Percentiles rank a stretch among this genome's conserved stretches.
Evolutionary conservation across 106 monocot genomes (phyloP).

Genomic region (Gastrodia elata): DNA sequence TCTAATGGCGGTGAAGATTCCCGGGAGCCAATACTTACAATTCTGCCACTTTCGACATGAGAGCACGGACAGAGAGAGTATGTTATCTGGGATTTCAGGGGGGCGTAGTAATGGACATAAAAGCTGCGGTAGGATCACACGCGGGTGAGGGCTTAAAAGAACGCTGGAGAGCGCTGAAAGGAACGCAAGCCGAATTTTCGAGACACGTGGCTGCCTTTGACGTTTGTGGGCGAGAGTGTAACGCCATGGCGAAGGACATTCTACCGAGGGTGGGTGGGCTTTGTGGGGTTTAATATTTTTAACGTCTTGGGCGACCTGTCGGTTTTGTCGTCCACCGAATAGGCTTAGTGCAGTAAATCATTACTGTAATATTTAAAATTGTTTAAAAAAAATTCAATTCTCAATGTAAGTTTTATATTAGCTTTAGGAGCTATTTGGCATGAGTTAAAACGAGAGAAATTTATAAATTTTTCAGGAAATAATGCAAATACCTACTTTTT

Average conservation of each 20-base stretch:
- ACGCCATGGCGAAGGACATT: neutral
- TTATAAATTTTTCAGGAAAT: too few species aligned
- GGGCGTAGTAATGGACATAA: slow-evolving; percentile 9
- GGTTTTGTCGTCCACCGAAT: neutral
- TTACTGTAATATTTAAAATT: too few species aligned
- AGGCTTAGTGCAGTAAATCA: too few species aligned
- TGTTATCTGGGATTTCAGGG: neutral
- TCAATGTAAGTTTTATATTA: too few species aligned
- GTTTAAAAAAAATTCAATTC: too few species aligned
- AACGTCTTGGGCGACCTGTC: too few species aligned
- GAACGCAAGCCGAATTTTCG: neutral
- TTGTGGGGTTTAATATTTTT: neutral
- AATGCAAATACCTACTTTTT: too few species aligned
- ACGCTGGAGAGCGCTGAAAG: neutral
- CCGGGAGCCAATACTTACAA: slow-evolving; percentile 20
- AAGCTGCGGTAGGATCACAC: slow-evolving; percentile 12
- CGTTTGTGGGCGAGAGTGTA: neutral
- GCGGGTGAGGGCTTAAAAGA: neutral
- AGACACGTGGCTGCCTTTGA: neutral
- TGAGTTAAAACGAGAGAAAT: too few species aligned
- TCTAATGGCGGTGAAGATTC: slow-evolving; percentile 15
- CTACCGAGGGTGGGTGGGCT: neutral
- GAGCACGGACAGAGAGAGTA: neutral
- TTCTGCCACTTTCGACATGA: slow-evolving; percentile 30
- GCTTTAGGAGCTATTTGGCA: too few species aligned